Evolutionary conservation across 1,284 basidiomycete genomes (phyloP), one percentile per base, ranked within the genome.

Genomic region (Ceratobasidium sp.): DNA sequence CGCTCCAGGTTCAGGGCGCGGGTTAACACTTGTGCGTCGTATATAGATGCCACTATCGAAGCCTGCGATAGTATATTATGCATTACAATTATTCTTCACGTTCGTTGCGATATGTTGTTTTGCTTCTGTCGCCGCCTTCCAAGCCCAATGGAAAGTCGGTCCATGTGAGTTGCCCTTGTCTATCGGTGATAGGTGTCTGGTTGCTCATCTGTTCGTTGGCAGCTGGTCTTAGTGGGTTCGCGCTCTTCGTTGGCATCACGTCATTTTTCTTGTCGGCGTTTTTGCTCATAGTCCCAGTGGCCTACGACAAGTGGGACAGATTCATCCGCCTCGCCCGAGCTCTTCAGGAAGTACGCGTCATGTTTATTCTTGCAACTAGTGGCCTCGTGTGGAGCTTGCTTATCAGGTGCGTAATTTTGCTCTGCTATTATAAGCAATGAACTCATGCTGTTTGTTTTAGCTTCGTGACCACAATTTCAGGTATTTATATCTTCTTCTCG

Each of bases 31-130:
- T 54, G 76, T 62, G 74, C 63, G 56, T 74, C 76, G 48, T 71
- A 75, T 66, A 58, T 80, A 93, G 92, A 92, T 93, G 91, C 93
- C 93, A 77, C 88, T 93, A 41, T 90, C 92, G 31, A 93, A 93
- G 84, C 90, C 91, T 11, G 86, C 88, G 74, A 91, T 93, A 79
- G 85, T 93, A 62, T 89, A 90, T 81, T 88, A 92, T 81, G 81
- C 86, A 27, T 88, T 86, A 1, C 90, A 95, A 84, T 86, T 89
- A 72, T 95, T 96, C 85, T 94, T 96, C 88, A 91, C 92, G 80
- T 96, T 96, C 80, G 86, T 96, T 59, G 89, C 92, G 11, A 91
- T 96, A 88, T 92, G 90, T 72, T 95, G 92, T 80, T 94, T 93
- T 79, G 94, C 91, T 3, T 91, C 91, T 77, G 91, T 94, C 1